Conservation (phyloP, 768 basidiomycete genomes). For the Auriscalpium vulgare region DNA sequence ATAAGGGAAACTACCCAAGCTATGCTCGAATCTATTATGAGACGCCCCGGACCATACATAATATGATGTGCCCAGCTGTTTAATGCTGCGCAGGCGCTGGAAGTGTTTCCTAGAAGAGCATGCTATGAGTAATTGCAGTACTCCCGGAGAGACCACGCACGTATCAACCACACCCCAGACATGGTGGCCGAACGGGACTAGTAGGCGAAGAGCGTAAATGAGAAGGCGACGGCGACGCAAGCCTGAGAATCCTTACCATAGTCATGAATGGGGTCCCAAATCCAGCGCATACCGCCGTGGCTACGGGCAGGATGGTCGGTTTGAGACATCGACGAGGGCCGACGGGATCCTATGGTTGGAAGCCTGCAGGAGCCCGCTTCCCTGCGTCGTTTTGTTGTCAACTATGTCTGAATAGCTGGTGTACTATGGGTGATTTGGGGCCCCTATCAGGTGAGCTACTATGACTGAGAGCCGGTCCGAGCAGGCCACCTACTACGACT, state of each 20-base stretch:
- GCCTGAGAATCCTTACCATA: conserved; percentile 23
- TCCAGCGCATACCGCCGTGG: conserved; percentile 6
- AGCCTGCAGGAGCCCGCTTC: background rate
- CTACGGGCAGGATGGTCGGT: background rate
- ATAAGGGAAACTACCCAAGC: conserved; percentile 43
- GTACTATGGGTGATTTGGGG: no score
- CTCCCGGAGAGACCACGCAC: conserved; percentile 28
- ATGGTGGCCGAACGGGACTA: conserved; percentile 27
- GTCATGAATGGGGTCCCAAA: conserved; percentile 38
- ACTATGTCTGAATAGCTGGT: no score
- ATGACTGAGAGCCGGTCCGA: no score
- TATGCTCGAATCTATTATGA: conserved; percentile 81
- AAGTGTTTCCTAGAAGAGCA: conserved; percentile 49
- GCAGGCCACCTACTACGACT: no score
- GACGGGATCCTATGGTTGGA: background rate
- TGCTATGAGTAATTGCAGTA: background rate
- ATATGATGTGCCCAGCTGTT: conserved; percentile 73
- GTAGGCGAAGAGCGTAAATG: background rate
- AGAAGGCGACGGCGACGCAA: background rate
- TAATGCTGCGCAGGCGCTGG: conserved; percentile 68
- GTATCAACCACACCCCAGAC: conserved; percentile 58
- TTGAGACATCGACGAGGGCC: background rate
- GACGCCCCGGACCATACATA: conserved; percentile 73
- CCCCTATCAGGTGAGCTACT: no score
- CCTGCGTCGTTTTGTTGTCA: no score